Evolutionary conservation across 2,329 filamentous ascomycete species (phyloP).

Genomic region (Exophiala sp.): DNA sequence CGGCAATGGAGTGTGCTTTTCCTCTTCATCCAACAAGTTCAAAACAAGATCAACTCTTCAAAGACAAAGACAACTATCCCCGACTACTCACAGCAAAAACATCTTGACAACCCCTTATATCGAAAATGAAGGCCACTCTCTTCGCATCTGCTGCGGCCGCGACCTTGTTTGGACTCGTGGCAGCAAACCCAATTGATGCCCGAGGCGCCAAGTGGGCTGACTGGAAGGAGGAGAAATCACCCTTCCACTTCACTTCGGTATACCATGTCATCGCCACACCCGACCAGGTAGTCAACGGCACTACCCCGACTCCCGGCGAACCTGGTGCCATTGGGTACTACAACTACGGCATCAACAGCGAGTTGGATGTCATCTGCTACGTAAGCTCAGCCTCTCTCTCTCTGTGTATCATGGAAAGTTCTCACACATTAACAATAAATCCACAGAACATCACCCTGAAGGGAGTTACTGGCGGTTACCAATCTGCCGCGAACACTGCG

Average conservation of each 20-base stretch:
- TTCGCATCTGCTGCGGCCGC: background rate
- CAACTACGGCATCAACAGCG: conserved; percentile 53
- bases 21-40: background rate
- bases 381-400: conserved; percentile 15
- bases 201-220: background rate
- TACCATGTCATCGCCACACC: conserved; percentile 49
- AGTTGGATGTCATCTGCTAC: conserved; percentile 43
- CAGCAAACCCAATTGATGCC: background rate
- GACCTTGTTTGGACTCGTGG: background rate
- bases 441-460: conserved; percentile 49
- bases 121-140: background rate
- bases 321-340: conserved; percentile 47
- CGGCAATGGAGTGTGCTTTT: background rate
- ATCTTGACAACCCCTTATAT: background rate
- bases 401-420: background rate
- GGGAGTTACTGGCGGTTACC: conserved; percentile 50
- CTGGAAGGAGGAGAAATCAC: background rate
- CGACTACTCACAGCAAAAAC: background rate
- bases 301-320: conserved; percentile 39
- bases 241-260: conserved; percentile 46
- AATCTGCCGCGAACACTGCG: conserved; percentile 50
- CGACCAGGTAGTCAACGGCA: conserved; percentile 48
- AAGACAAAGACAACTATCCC: background rate
- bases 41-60: background rate
- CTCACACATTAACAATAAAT: background rate